These are phyloP conservation scores for Termitomyces sp. DNA, from an alignment of 1,284 basidiomycete genomes.

Conservation along the genomic window DNA sequence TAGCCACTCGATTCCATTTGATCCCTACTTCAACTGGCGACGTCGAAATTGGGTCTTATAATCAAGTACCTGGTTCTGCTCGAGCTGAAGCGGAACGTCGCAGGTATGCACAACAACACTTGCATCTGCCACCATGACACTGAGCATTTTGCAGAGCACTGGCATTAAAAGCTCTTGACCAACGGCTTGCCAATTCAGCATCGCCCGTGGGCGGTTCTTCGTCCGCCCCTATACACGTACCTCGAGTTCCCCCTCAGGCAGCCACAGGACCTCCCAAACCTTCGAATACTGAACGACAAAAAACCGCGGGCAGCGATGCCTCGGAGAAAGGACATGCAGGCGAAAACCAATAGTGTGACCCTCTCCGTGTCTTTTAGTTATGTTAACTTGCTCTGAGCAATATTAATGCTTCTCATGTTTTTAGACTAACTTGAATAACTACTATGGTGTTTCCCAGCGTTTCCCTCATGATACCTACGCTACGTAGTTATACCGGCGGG, in stretches of 20 bases:
- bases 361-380: constrained; percentile 9
- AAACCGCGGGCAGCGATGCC: constrained; percentile 21
- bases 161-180: constrained; percentile 94
- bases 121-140: constrained; percentile 61
- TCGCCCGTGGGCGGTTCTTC: constrained; percentile 37
- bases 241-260: constrained; percentile 34
- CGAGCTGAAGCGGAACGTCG: constrained; percentile 91
- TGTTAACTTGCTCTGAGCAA: constrained; percentile 11
- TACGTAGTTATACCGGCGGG: not conserved
- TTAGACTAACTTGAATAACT: constrained; percentile 7
- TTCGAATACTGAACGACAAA: constrained; percentile 30
- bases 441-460: not conserved
- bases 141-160: constrained; percentile 13
- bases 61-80: constrained; percentile 76
- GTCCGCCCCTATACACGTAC: constrained; percentile 27
- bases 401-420: constrained; percentile 9
- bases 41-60: constrained; percentile 69
- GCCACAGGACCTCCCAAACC: constrained; percentile 28
- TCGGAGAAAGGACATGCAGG: constrained; percentile 14
- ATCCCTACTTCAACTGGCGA: constrained; percentile 67
- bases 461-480: no score
- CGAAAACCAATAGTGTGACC: constrained; percentile 24
- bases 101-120: constrained; percentile 43
- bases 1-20: constrained; percentile 74
- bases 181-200: constrained; percentile 72